Evolutionary conservation across 192 early-diverging fungal genomes (phyloP).

Genomic region (Cetraspora pellucida): DNA sequence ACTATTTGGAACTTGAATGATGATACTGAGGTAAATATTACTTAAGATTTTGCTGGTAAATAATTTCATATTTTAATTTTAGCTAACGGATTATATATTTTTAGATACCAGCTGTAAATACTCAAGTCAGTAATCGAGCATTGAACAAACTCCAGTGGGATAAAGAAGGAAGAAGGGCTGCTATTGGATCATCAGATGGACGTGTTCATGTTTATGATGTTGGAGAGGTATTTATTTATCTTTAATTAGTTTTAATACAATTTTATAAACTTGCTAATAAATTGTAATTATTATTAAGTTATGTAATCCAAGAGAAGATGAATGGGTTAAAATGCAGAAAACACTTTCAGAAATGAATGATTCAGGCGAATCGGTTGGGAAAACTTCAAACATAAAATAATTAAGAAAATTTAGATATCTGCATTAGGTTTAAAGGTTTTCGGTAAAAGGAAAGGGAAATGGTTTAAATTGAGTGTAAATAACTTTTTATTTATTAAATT

Average conservation of each 20-base stretch:
- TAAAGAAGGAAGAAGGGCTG: constrained; percentile 79
- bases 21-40: constrained; percentile 62
- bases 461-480: no score
- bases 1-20: constrained; percentile 92
- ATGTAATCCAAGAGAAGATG: constrained; percentile 14
- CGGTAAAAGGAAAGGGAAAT: no score
- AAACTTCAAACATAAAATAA: not conserved
- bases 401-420: no score
- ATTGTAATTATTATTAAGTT: not conserved
- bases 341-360: constrained; percentile 21
- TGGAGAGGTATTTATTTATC: constrained; percentile 69
- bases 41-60: no score
- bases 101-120: constrained; percentile 60
- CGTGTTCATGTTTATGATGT: constrained; percentile 88
- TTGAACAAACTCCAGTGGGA: constrained; percentile 98
- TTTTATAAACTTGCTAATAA: not conserved
- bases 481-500: no score
- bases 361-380: not conserved
- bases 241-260: not conserved
- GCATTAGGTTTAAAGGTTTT: no score
- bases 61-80: no score
- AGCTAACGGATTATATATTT: no score
- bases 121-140: constrained; percentile 64
- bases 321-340: constrained; percentile 21
- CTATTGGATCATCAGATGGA: constrained; percentile 86